These are phyloP conservation scores for Rhytidhysteron rufulum DNA, from an alignment of 2,329 filamentous ascomycete species.

Conservation along the genomic window DNA sequence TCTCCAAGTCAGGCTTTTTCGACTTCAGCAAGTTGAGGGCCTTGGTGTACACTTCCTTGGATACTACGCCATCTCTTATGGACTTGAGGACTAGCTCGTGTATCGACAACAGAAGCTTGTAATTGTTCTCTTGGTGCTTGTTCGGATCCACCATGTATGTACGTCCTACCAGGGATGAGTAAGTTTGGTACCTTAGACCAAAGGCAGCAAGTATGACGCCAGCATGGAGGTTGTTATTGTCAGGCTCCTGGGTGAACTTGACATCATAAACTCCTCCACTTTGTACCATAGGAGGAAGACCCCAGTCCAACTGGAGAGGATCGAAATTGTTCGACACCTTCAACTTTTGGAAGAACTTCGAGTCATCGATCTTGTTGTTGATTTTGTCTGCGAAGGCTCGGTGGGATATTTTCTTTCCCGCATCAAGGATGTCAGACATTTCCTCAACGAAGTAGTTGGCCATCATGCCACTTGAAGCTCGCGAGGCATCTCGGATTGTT, in stretches of 20 bases:
- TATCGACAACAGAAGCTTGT: conserved; percentile 79
- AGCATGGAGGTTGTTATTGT: conserved; percentile 76
- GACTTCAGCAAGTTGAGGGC: conserved; percentile 74
- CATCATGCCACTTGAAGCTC: conserved; percentile 91
- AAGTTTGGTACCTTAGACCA: conserved; percentile 92
- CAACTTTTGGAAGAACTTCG: conserved; percentile 84
- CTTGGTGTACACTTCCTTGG: conserved; percentile 90
- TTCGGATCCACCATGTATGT: conserved; percentile 97
- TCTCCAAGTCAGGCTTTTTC: conserved; percentile 93
- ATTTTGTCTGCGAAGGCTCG: conserved; percentile 81
- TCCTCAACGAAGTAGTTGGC: conserved; percentile 96
- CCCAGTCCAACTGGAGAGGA: conserved; percentile 86
- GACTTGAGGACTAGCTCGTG: conserved; percentile 90
- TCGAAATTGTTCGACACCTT: conserved; percentile 89
- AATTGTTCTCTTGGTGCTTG: conserved; percentile 90
- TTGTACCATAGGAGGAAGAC: conserved; percentile 83
- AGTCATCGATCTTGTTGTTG: conserved; percentile 85
- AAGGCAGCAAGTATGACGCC: conserved; percentile 92
- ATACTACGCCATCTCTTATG: conserved; percentile 77
- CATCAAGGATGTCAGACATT: conserved; percentile 93
- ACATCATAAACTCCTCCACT: conserved; percentile 95
- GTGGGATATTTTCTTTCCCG: conserved; percentile 96
- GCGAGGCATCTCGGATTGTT: conserved; percentile 88
- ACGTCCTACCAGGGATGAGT: conserved; percentile 85
- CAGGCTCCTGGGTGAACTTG: conserved; percentile 71